phyloP scores from a whole-genome alignment of 2,329 filamentous ascomycete genomes.

The Pseudomassariella vexata region DNA sequence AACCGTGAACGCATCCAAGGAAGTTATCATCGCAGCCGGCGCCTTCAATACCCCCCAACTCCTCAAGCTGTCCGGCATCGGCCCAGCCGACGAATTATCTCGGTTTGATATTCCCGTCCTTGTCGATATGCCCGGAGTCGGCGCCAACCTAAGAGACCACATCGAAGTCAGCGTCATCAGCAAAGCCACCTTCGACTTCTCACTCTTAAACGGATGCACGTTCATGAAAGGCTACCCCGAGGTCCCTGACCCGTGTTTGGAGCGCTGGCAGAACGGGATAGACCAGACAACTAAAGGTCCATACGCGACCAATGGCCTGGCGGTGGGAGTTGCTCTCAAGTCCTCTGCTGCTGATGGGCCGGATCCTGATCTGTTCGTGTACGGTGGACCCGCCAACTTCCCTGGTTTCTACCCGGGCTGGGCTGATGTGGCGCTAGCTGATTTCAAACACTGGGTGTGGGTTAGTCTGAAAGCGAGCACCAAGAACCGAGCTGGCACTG shows the following conservation, averaged over 20 bases:
- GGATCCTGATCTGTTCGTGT: constrained; percentile 2
- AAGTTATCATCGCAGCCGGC: constrained; percentile 26
- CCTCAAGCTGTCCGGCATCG: constrained; percentile 27
- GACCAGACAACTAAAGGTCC: constrained; percentile 22
- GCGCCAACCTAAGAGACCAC: constrained; percentile 23
- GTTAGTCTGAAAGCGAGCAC: constrained; percentile 2
- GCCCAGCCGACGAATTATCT: constrained; percentile 16
- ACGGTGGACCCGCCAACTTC: constrained; percentile 3
- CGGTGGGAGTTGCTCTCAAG: constrained; percentile 28
- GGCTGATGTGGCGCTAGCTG: constrained; percentile 1
- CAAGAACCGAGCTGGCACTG: constrained; percentile 3
- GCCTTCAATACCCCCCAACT: constrained; percentile 25
- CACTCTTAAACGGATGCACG: too few relatives aligned
- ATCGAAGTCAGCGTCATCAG: constrained; percentile 15
- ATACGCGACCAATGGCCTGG: constrained; percentile 44
- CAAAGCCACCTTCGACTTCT: constrained; percentile 6
- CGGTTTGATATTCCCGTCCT: constrained; percentile 19
- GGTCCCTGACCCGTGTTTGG: constrained; percentile 29
- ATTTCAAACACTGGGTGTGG: constrained; percentile 4
- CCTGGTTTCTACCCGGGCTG: constrained; percentile 4
- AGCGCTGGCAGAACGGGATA: constrained; percentile 23
- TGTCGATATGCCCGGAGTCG: constrained; percentile 25
- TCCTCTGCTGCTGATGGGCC: constrained; percentile 1
- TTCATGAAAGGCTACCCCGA: constrained; percentile 25
- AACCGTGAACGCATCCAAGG: constrained; percentile 11